Conservation (phyloP, 495 filamentous ascomycete genomes). For the Podospora anserina region DNA sequence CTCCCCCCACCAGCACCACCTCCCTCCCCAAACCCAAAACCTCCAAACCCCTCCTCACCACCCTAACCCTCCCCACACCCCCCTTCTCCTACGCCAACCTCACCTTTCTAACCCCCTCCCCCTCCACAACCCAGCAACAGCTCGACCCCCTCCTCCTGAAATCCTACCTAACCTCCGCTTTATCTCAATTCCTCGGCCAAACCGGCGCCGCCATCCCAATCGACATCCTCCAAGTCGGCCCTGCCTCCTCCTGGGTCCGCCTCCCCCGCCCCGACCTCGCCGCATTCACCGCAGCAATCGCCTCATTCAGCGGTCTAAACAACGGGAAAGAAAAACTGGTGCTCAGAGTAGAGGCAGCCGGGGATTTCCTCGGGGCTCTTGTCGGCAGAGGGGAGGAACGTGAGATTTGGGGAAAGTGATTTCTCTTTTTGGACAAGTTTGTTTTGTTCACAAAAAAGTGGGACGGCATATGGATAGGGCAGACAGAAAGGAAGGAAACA, state of each 20-base stretch:
- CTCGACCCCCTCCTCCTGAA: conserved; percentile 1
- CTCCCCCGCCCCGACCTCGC: conserved; percentile 65
- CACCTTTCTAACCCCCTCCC: conserved; percentile 22
- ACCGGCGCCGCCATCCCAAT: conserved; percentile 71
- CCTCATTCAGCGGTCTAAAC: conserved; percentile 60
- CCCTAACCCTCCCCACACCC: conserved; percentile 36
- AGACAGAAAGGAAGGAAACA: too few species aligned
- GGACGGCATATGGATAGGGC: too few species aligned
- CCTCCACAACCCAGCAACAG: conserved; percentile 9
- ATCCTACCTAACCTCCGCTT: conserved; percentile 61
- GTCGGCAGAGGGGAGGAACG: conserved; percentile 39
- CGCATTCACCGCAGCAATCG: conserved; percentile 58
- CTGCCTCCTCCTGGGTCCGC: conserved; percentile 58
- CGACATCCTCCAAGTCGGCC: conserved; percentile 70
- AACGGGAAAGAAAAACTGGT: conserved; percentile 22
- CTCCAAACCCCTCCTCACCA: conserved; percentile 31
- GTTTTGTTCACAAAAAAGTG: too few species aligned
- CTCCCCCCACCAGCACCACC: conserved; percentile 4
- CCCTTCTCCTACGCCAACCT: conserved; percentile 45
- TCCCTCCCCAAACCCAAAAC: conserved; percentile 21
- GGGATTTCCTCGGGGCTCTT: conserved; percentile 47
- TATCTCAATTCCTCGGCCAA: conserved; percentile 76
- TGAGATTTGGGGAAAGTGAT: conserved; percentile 37
- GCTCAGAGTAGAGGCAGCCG: conserved; percentile 39
- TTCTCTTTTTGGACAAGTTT: background rate